Conservation (phyloP, 1,139 yeast genomes). For the Candida pseudoviswanathii region DNA sequence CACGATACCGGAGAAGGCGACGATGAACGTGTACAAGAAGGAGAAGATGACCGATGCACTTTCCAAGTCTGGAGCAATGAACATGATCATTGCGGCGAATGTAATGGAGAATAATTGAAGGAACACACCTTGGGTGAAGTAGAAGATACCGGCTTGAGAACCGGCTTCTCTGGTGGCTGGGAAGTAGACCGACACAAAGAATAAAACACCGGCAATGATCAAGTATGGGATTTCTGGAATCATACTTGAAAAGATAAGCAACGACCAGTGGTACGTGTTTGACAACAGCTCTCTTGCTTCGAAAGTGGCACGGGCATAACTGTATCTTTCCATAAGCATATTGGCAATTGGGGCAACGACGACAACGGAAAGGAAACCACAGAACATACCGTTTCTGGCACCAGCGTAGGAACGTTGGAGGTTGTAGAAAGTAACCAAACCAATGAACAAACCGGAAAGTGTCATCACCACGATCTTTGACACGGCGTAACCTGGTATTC, state of each 20-base stretch:
- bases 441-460: conserved; percentile 50
- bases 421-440: conserved; percentile 50
- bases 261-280: conserved; percentile 67
- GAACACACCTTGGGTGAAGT: conserved; percentile 53
- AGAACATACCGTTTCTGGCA: conserved; percentile 53
- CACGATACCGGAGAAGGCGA: conserved; percentile 64
- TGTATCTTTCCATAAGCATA: conserved; percentile 41
- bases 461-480: conserved; percentile 49
- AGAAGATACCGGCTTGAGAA: conserved; percentile 55
- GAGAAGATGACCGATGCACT: conserved; percentile 62
- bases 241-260: conserved; percentile 53
- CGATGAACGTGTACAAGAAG: conserved; percentile 53
- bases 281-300: conserved; percentile 68
- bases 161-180: conserved; percentile 42
- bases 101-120: conserved; percentile 58
- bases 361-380: conserved; percentile 52
- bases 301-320: conserved; percentile 54
- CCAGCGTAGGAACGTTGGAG: conserved; percentile 44
- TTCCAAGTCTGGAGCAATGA: conserved; percentile 62
- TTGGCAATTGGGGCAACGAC: conserved; percentile 54
- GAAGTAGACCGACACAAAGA: conserved; percentile 58
- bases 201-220: conserved; percentile 50
- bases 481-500: conserved; percentile 46
- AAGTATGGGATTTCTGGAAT: conserved; percentile 60
- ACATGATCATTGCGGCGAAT: conserved; percentile 55